These are phyloP conservation scores for Gymnopilus dilepis DNA, from an alignment of 768 basidiomycete genomes.

Conservation along the genomic window DNA sequence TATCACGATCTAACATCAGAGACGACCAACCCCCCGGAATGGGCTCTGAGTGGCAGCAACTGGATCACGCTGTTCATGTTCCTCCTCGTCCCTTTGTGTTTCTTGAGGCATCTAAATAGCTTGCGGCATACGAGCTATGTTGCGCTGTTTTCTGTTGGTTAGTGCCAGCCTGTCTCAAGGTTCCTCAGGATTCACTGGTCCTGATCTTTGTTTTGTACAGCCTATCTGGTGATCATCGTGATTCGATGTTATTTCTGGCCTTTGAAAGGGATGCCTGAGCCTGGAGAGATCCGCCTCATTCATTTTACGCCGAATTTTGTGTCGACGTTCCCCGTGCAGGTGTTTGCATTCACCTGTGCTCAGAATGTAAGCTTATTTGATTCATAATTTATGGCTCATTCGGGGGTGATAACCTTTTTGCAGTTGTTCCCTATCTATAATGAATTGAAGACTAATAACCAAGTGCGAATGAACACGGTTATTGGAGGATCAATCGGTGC, in stretches of 20 bases:
- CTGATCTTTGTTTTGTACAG: constrained; percentile 41
- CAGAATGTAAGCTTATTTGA: constrained; percentile 74
- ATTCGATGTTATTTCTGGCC: constrained; percentile 81
- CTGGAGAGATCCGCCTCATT: constrained; percentile 73
- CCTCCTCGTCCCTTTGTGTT: constrained; percentile 79
- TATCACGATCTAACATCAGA: constrained; percentile 78
- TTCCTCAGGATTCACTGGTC: no score
- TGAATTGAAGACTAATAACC: constrained; percentile 82
- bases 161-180: constrained; percentile 40
- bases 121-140: constrained; percentile 91
- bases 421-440: constrained; percentile 95
- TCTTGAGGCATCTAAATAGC: constrained; percentile 83
- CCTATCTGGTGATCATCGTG: constrained; percentile 81
- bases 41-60: constrained; percentile 76
- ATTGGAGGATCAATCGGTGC: constrained; percentile 87
- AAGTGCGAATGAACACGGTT: constrained; percentile 84
- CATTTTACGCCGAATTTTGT: constrained; percentile 81
- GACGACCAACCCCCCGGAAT: constrained; percentile 68
- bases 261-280: constrained; percentile 61
- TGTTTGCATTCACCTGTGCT: constrained; percentile 91
- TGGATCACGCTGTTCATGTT: constrained; percentile 86
- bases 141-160: constrained; percentile 88
- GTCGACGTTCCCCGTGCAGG: constrained; percentile 90
- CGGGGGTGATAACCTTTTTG: not conserved
- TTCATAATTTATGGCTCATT: constrained; percentile 5